Evolutionary conservation across 176 grass and related monocot species (phyloP), one percentile per base, ranked within the genome.

Genomic region (Pontederia paniculata): DNA sequence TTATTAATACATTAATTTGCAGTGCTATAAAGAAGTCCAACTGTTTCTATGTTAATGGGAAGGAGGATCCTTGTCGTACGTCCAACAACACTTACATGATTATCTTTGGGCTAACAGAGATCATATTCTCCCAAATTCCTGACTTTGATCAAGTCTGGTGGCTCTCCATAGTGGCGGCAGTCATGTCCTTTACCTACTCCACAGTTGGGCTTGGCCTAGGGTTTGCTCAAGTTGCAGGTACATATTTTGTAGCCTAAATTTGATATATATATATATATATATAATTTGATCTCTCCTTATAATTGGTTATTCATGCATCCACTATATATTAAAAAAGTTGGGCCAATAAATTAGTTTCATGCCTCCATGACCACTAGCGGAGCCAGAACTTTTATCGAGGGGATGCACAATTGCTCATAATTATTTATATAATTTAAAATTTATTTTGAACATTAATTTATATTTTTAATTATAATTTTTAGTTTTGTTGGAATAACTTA

Each of bases 181-280:
- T 77, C 45, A 86, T 86, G 83, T 86, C 77, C 28, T 86, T 81
- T 64, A 81, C 74, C 13, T 81, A 81, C 60, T 74, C 83, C 7
- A 67, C 48, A 8, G 54, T 77, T n/a, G 77, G 77, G 20, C 70
- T 86, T 63, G 17, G 57, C 51, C 72, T 85, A 17, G 76, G 82
- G 18, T 25, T 76, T n/a, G 82, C 72, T 42, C 65, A 76, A 54
- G 65, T 62, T 43, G 67, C 76, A 67, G 67, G 79, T 81, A 76
- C 7, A 20, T 15, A 9, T 43, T 41, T 13, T 4, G 1, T 10
- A 13, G 17, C 15, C 7, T 28, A 19, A 10, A 14, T 28, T 12
- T 55, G 14, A 5, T 21, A 17, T 17, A 5, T 8, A 8, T 4
- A 0, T 16, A 5, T 17, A 9, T 5, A 0, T 52, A 17, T 52